Evolutionary conservation across 2,329 filamentous ascomycete genomes (phyloP), one percentile per base, ranked within the genome.

Genomic region (Grosmannia serpens): DNA sequence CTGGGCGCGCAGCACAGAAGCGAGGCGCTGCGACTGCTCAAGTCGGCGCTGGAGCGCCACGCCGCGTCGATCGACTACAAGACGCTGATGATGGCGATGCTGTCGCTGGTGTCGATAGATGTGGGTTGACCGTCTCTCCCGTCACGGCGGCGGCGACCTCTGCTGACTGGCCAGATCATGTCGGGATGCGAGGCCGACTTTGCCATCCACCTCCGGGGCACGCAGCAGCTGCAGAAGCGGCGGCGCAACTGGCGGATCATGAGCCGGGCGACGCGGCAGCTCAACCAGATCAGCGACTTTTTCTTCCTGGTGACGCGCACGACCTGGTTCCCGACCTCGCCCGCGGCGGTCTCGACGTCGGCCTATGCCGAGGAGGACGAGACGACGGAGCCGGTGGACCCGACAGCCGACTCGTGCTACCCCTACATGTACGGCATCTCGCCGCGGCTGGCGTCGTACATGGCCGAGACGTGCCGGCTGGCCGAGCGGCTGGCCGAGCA

Each of bases 391-490:
- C n/a, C 31, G 6, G 5, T 33, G 10, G 31, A 33, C 31, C 20
- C 9, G 4, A 51, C 3, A n/a, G 10, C 29, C 17, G 26, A n/a
- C 11, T 47, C 38, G 3, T 60, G 57, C 38, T 53, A 41, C 24
- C 46, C 57, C 15, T 59, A 61, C 57, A 57, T 61, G 57, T 61
- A 61, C 57, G 57, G 59, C 26, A 58, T 53, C 50, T 47, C 59
- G 15, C 59, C 59, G 15, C 41, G 24, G 22, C 49, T 61, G 20
- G 55, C 55, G 1, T 31, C 24, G n/a, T 54, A 61, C 54, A 58
- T 61, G 47, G 33, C 44, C 9, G 51, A 61, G 44, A 61, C 57
- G 5, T 61, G 59, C 31, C 57, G 46, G 27, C 46, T 58, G 33
- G 57, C 56, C 8, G 59, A 61, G 46, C 26, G 49, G 10, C 53